Evolutionary conservation across 306 rosid species (phyloP), one percentile per base, ranked within the genome.

Genomic region (Alnus glutinosa): DNA sequence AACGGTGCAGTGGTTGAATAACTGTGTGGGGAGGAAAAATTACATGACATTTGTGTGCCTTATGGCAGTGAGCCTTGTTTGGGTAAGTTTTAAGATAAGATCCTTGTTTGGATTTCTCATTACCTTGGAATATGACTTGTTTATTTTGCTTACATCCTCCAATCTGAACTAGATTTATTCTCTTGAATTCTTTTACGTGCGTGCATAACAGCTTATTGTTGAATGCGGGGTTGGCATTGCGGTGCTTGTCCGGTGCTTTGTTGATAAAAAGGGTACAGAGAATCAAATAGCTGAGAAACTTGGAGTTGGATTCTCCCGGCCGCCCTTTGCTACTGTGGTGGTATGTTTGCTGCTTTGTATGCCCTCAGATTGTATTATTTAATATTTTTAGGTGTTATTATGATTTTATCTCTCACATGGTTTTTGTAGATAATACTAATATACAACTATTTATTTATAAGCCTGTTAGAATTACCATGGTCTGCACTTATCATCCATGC

Each of bases 21-120:
- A 89, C 78, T 90, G 97, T 55, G 96, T 92, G 77, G 97, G 97
- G 78, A 85, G 89, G 86, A 90, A 90, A 86, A 92, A 92, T 79
- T 92, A 90, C 78, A 74, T 89, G 80, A 83, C 96, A 8, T 90
- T 90, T 7, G 92, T 92, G 76, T 89, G 94, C 84, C 92, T 92
- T 58, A 90, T 92, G 97, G 97, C 91, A 68, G 90, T 81, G 73
- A 90, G 96, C 90, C 90, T 89, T 77, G 79, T 80, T 81, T 92
- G 97, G 96, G 93, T 89, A 88, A 77, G 90, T 66, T 75, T 52
- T 59, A 76, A 19, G 70, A 55, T 18, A 63, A 84, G 54, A 84
- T 76, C 70, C 76, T 63, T 58, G 15, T 42, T 82, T 67, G 23
- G 57, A 72, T 18, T 32, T 76, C 62, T 57, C 32, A 28, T 13